Conservation (phyloP, 2,329 filamentous ascomycete genomes). For the Verticillium nubilum region DNA sequence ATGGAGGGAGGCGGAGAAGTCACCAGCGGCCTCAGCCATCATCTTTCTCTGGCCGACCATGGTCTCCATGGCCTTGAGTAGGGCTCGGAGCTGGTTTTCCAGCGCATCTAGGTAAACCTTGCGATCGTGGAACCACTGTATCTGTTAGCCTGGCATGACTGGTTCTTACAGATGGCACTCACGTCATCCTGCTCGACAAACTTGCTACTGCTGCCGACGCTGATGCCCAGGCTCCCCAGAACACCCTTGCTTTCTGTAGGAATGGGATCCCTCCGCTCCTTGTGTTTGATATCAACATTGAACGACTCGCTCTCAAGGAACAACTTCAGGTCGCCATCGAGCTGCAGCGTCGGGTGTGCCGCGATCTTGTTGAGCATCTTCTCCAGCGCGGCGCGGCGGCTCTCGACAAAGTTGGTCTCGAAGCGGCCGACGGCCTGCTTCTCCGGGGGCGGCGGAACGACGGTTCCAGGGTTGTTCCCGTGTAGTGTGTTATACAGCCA, state of each 20-base stretch:
- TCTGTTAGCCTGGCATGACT: slow-evolving; percentile 7
- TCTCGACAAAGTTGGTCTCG: slow-evolving; percentile 94
- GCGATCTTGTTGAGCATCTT: slow-evolving; percentile 98
- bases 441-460: slow-evolving; percentile 92
- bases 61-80: slow-evolving; percentile 89
- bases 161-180: slow-evolving; percentile 26
- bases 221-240: slow-evolving; percentile 77
- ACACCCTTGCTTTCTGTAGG: slow-evolving; percentile 89
- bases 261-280: slow-evolving; percentile 83
- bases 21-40: slow-evolving; percentile 85
- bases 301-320: slow-evolving; percentile 96
- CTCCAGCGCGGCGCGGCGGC: slow-evolving; percentile 82
- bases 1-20: slow-evolving; percentile 91
- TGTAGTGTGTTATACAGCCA: slow-evolving; percentile 97
- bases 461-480: slow-evolving; percentile 88
- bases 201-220: slow-evolving; percentile 71
- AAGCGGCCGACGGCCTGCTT: slow-evolving; percentile 97
- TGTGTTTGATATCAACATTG: slow-evolving; percentile 95
- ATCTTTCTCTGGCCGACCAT: slow-evolving; percentile 91
- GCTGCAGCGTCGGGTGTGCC: slow-evolving; percentile 81
- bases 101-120: slow-evolving; percentile 91
- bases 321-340: slow-evolving; percentile 89
- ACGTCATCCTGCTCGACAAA: slow-evolving; percentile 98
- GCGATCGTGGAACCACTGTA: slow-evolving; percentile 93
- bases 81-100: slow-evolving; percentile 81